Percentiles rank a stretch among this genome's conserved stretches.
phyloP scores from a whole-genome alignment of 208 protist species.

The Leishmania lainsoni region DNA sequence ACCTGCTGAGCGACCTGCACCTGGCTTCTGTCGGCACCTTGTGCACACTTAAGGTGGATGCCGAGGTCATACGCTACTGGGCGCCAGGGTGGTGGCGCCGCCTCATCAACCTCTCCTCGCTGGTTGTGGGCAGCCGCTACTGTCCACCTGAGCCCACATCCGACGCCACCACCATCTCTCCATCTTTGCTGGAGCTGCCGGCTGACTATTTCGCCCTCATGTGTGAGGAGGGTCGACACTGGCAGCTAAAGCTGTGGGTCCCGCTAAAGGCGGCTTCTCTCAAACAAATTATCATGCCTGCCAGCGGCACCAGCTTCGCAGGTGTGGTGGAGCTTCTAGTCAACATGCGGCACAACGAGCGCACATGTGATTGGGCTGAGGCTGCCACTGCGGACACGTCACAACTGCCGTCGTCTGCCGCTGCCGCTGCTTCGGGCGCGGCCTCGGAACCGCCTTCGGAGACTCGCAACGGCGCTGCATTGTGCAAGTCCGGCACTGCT shows the following conservation, averaged over 20 bases:
- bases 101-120: constrained; percentile 40
- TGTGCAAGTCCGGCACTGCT: constrained; percentile 16
- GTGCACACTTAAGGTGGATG: constrained; percentile 64
- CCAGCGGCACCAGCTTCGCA: constrained; percentile 24
- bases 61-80: constrained; percentile 61
- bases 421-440: constrained; percentile 2
- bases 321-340: constrained; percentile 68
- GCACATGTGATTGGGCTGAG: constrained; percentile 30
- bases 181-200: constrained; percentile 35
- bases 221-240: constrained; percentile 30
- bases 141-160: constrained; percentile 17
- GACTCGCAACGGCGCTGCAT: constrained; percentile 20
- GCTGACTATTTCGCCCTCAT: constrained; percentile 62
- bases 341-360: constrained; percentile 51
- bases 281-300: constrained; percentile 42
- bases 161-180: constrained; percentile 18
- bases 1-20: constrained; percentile 79
- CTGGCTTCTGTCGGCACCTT: constrained; percentile 53
- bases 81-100: constrained; percentile 77
- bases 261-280: constrained; percentile 38
- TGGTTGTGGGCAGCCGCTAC: constrained; percentile 55
- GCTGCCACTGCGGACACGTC: neutral
- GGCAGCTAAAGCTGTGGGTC: constrained; percentile 83
- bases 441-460: neutral
- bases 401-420: neutral